These are phyloP conservation scores for Raddia distichophylla DNA, from an alignment of 176 grass and related monocot species.

Conservation along the genomic window DNA sequence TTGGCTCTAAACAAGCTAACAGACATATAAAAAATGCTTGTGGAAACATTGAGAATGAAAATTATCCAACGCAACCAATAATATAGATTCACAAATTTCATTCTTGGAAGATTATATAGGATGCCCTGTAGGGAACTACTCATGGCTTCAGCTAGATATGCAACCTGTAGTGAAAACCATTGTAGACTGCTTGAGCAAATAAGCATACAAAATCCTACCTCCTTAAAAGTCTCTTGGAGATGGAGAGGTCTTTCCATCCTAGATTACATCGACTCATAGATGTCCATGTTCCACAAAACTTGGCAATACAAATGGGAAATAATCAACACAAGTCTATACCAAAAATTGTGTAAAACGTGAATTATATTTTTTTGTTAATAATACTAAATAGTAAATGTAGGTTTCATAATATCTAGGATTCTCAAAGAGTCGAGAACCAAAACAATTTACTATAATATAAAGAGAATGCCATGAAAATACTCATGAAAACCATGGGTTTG, in stretches of 20 bases:
- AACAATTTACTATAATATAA: not conserved
- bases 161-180: slow-evolving; percentile 52
- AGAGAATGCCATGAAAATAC: not conserved
- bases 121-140: slow-evolving; percentile 70
- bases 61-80: not conserved
- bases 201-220: slow-evolving; percentile 51
- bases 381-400: not conserved
- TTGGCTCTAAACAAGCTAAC: not conserved
- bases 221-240: slow-evolving; percentile 80
- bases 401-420: not conserved
- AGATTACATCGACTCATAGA: slow-evolving; percentile 69
- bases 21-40: not conserved
- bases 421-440: not conserved
- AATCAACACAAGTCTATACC: not conserved
- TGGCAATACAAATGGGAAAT: slow-evolving; percentile 12
- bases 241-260: slow-evolving; percentile 83
- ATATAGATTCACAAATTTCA: slow-evolving; percentile 31
- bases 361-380: not conserved
- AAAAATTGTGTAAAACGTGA: slow-evolving; percentile 4
- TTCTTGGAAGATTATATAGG: slow-evolving; percentile 65
- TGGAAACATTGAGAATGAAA: not conserved
- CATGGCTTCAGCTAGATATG: slow-evolving; percentile 75
- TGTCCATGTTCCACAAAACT: slow-evolving; percentile 83
- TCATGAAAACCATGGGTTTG: not conserved
- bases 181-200: not conserved